A percentile compares a stretch with the other conserved stretches of the same genome.
These are phyloP conservation scores for Ocimum tenuiflorum DNA, from an alignment of 257 asterid species.

Conservation along the genomic window DNA sequence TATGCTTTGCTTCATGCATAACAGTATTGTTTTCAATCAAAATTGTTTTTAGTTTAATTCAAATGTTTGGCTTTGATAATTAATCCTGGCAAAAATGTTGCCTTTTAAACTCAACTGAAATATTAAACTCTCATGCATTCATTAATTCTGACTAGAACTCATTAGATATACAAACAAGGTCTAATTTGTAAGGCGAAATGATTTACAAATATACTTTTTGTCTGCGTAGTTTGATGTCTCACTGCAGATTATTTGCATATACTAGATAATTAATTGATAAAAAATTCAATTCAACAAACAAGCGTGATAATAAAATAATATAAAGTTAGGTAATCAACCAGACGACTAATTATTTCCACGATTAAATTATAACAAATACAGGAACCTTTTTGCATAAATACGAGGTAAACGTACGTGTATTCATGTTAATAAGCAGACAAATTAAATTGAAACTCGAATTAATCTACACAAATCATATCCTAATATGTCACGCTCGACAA, in stretches of 20 bases:
- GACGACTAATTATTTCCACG: background rate
- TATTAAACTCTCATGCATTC: too few relatives aligned
- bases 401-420: background rate
- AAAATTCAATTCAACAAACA: background rate
- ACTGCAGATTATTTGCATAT: background rate
- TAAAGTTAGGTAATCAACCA: slow-evolving; percentile 30
- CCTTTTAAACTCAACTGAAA: too few relatives aligned
- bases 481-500: slow-evolving; percentile 21
- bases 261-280: background rate
- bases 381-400: background rate
- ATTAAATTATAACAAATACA: background rate
- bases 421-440: background rate
- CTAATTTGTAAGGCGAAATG: too few relatives aligned
- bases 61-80: too few relatives aligned
- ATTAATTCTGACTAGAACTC: too few relatives aligned
- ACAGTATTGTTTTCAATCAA: too few relatives aligned
- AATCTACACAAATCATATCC: background rate
- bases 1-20: too few relatives aligned
- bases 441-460: background rate
- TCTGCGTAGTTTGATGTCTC: background rate
- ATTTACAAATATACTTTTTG: too few relatives aligned
- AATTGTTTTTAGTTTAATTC: too few relatives aligned
- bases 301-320: background rate
- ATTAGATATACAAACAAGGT: too few relatives aligned
- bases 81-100: too few relatives aligned